Evolutionary conservation across 345 rosid species (phyloP), one percentile per base, ranked within the genome.

Genomic region (Eucalyptus regnans): DNA sequence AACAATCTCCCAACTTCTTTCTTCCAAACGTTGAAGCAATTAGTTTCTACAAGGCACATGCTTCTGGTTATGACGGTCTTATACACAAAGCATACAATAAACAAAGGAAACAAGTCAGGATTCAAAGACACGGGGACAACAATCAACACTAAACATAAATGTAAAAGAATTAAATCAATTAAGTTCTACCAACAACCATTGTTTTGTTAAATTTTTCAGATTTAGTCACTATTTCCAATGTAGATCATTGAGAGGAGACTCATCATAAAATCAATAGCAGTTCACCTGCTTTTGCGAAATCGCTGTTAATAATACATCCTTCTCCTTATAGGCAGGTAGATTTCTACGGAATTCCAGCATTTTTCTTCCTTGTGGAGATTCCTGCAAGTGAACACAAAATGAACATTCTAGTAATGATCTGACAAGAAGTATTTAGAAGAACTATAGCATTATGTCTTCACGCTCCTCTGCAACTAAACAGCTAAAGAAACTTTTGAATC

Each of bases 241-340:
- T 15, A 52, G 29, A 54, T 17, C 25, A n/a, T 46, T 44, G 14
- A 13, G 37, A 87, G 37, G 25, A 87, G 20, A 52, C 8, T 44
- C 54, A 51, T 49, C 81, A 71, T 71, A 71, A 37, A 71, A 33
- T 71, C 86, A 88, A 88, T 54, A 51, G 81, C 33, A 83, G 49
- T 41, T 66, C 25, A 96, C 99, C 99, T 97, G 99, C 91, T 96
- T 95, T 86, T 92, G 90, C 68, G 93, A 94, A 92, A 96, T 93
- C 27, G 95, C 91, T 56, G 89, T 62, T 93, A 95, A 88, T 93
- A 97, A 86, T 31, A 92, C 91, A 93, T 95, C 96, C 93, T 92
- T 95, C 93, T 95, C 97, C 90, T 92, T 95, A 87, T 92, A 96
- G 87, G 98, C 99, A 86, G 99, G 99, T 86, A 97, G 98, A 89